Evolutionary conservation across 345 rosid species (phyloP).

Genomic region (Boechera divaricarpa): DNA sequence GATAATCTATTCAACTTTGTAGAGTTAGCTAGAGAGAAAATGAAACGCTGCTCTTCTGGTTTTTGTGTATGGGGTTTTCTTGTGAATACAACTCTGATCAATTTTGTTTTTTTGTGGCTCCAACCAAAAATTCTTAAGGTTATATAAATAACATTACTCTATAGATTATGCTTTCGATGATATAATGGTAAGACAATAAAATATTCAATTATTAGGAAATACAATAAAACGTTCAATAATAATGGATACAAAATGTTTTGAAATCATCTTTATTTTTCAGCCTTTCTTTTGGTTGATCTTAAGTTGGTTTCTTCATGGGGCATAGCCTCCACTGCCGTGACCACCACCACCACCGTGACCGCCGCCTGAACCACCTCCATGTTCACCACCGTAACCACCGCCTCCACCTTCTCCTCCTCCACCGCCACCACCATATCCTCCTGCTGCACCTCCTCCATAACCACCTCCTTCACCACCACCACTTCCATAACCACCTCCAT

Average conservation of each 20-base stretch:
- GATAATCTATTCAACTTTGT: neutral
- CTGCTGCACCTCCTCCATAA: conserved; percentile 44
- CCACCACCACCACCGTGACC: conserved; percentile 48
- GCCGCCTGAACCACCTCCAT: conserved; percentile 36
- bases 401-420: conserved; percentile 48
- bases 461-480: conserved; percentile 46
- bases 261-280: conserved; percentile 34
- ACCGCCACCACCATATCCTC: conserved; percentile 42
- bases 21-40: conserved; percentile 23
- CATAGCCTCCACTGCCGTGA: conserved; percentile 51
- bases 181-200: conserved; percentile 19
- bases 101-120: conserved; percentile 27
- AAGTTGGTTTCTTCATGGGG: conserved; percentile 43
- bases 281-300: conserved; percentile 9
- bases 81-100: conserved; percentile 20
- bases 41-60: neutral
- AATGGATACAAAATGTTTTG: conserved; percentile 43
- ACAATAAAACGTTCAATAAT: conserved; percentile 30
- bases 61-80: conserved; percentile 1
- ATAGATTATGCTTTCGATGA: conserved; percentile 1
- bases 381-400: conserved; percentile 33
- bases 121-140: conserved; percentile 10
- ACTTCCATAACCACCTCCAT: conserved; percentile 47
- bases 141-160: neutral
- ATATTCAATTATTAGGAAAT: conserved; percentile 37